These are phyloP conservation scores for Neurospora sp. DNA, from an alignment of 2,329 filamentous ascomycete species.

Conservation along the genomic window DNA sequence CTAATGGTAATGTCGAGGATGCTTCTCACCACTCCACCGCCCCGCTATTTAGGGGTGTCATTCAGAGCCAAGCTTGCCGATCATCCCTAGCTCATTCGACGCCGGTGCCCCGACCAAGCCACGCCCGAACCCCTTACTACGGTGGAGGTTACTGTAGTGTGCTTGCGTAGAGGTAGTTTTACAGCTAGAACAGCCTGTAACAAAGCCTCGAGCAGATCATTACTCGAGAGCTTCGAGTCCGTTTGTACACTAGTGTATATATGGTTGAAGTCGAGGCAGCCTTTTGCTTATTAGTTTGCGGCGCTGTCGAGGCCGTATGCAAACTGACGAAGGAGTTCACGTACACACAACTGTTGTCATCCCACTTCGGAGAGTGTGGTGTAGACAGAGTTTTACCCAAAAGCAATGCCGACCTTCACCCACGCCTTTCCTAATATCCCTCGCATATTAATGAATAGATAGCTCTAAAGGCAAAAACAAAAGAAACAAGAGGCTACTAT, in stretches of 20 bases:
- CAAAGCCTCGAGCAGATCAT: background rate
- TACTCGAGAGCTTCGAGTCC: background rate
- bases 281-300: background rate
- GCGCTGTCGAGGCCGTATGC: background rate
- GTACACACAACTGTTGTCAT: background rate
- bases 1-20: background rate
- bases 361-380: background rate
- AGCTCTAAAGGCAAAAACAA: background rate
- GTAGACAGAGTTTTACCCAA: background rate
- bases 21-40: background rate
- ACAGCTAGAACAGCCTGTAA: background rate
- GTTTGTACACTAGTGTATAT: background rate
- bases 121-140: background rate
- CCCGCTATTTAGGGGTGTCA: background rate
- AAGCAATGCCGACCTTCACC: background rate
- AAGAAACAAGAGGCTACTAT: background rate
- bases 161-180: background rate
- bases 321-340: background rate
- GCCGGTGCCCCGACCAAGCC: background rate
- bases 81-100: background rate
- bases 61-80: background rate
- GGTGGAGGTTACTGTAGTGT: background rate
- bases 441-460: background rate
- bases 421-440: background rate
- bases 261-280: too few relatives aligned